Evolutionary conservation across 192 early-diverging fungal genomes (phyloP), one percentile per base, ranked within the genome.

Genomic region (Mortierella claussenii): DNA sequence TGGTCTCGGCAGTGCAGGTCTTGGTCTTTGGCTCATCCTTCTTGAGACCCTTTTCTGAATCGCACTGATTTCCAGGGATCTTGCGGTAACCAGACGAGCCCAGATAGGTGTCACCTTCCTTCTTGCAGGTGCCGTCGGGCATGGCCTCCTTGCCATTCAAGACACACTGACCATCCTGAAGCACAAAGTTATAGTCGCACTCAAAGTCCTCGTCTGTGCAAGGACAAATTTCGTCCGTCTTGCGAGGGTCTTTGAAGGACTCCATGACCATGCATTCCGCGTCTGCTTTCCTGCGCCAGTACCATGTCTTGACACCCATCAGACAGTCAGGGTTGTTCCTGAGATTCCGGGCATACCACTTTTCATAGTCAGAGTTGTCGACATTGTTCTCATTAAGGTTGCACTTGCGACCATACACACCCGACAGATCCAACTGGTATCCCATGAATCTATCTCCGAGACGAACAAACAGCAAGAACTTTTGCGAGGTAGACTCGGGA

Each of bases 171-270:
- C 86, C 86, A 24, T 79, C 63, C 23, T 85, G 70, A 18, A 79
- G 87, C 12, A 86, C 81, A 80, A 87, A 98, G 68, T 94, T 89
- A 62, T 87, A 91, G 79, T 99, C 96, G 74, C 97, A 99, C 80
- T 98, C 97, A 79, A 89, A 99, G 80, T 99, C 97, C 47, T 86
- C 83, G 23, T 74, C 82, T 0, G 91, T 86, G 81, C 97, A 99
- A 10, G 74, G 64, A 69, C 97, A 99, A 45, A 81, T 70, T 20
- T 80, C 79, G 24, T 86, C 69, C 7, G 83, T 85, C 26, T 89
- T 84, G 24, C 60, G 53, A 18, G 88, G 80, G 33, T 91, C 83
- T 24, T 86, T 80, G 66, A 85, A 89, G 32, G 88, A 83, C 30
- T 80, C 46, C 0, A 87, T 88, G 36, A 97, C 82, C 50, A 86